These are phyloP conservation scores for Xerophyta viscosa DNA, from an alignment of 106 monocot species.

Conservation along the genomic window DNA sequence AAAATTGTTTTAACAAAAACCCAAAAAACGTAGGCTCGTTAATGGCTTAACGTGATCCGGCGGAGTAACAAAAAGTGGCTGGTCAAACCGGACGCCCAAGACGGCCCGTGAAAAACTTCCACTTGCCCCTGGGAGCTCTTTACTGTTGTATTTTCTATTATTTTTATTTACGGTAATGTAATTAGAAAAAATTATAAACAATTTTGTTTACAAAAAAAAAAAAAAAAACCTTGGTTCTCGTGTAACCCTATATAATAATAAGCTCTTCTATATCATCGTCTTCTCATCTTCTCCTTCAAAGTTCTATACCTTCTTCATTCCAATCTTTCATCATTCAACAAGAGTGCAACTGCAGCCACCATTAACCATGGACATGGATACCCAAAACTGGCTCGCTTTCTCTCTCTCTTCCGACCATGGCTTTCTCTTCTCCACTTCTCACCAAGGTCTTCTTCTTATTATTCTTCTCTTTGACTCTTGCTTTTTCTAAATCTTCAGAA, in stretches of 20 bases:
- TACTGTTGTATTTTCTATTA: slow-evolving; percentile 1
- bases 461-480: background rate
- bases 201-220: too few relatives aligned
- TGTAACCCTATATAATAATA: too few relatives aligned
- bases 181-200: too few relatives aligned
- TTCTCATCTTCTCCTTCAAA: too few relatives aligned
- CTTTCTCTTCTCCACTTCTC: slow-evolving; percentile 9
- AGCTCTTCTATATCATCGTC: too few relatives aligned
- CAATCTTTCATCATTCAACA: too few relatives aligned
- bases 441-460: background rate
- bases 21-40: too few relatives aligned
- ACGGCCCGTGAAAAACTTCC: slow-evolving; percentile 37
- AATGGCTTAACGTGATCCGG: background rate
- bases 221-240: too few relatives aligned
- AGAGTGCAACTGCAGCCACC: too few relatives aligned
- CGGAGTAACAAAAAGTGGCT: background rate
- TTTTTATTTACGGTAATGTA: background rate
- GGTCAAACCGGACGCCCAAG: slow-evolving; percentile 66
- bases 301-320: too few relatives aligned
- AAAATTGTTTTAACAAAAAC: too few relatives aligned
- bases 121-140: slow-evolving; percentile 21
- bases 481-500: slow-evolving; percentile 1
- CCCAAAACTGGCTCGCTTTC: slow-evolving; percentile 54
- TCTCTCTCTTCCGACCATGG: slow-evolving; percentile 10
- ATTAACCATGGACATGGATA: slow-evolving; percentile 19